Evolutionary conservation across 2,329 filamentous ascomycete genomes (phyloP), one percentile per base, ranked within the genome.

Genomic region (Fusarium coffeatum): DNA sequence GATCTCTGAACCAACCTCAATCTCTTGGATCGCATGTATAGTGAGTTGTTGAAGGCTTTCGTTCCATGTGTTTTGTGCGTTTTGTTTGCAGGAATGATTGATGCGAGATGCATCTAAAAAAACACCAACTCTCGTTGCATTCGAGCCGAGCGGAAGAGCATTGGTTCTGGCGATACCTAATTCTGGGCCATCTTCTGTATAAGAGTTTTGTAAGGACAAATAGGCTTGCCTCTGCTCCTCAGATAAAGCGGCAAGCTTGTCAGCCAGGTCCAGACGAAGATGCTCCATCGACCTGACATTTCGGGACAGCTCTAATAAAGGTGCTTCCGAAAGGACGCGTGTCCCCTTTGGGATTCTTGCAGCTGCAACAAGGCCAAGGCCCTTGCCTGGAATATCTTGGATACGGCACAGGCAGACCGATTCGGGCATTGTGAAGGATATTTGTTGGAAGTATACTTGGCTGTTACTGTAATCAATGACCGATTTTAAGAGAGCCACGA

Each of bases 61-160:
- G n/a, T 72, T 76, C 73, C 75, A 78, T 5, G 50, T 58, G 18
- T 71, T 63, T 43, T 74, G 71, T 2, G 74, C 70, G 48, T 78
- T 78, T 6, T 65, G 66, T 2, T 43, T 47, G 58, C 76, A 79
- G 10, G 74, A 72, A 43, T 78, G 77, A 15, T 79, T 79, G 51
- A 79, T 63, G 1, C 72, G 73, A 11, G 69, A 71, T 11, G 72
- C 64, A 8, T 61, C 22, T 9, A 68, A 55, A 46, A 76, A 76
- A 7, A 77, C 30, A 28, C 68, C 72, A 8, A 41, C 51, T n/a
- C 43, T 28, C 11, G 40, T 20, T 12, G 49, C 22, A 4, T 49
- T 13, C 8, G 59, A 40, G 4, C 55, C 56, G 8, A 66, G 23
- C 6, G 54, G 54, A 15, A 66, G 37, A 5, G 43, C 53, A 13